Percentiles rank a stretch among this genome's conserved stretches.
These are phyloP conservation scores for Arthrinium puccinioides DNA, from an alignment of 2,329 filamentous ascomycete species.

Conservation along the genomic window DNA sequence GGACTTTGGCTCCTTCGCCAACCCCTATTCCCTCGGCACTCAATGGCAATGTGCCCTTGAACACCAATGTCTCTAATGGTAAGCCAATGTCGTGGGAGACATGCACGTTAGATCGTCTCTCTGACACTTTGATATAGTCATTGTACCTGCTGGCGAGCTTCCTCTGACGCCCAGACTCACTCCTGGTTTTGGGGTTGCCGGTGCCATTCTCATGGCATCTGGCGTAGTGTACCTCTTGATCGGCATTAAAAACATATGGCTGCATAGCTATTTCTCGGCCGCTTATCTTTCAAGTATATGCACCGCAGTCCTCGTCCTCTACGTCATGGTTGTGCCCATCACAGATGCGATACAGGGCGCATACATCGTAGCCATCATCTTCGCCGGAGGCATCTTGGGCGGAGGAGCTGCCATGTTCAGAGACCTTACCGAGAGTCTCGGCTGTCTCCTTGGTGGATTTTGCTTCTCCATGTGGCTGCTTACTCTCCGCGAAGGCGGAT, in stretches of 20 bases:
- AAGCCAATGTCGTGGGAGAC: too few species aligned
- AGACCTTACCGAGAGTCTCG: slow-evolving; percentile 74
- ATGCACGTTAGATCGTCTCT: background rate
- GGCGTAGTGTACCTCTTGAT: slow-evolving; percentile 68
- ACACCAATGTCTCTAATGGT: slow-evolving; percentile 13
- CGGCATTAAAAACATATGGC: slow-evolving; percentile 74
- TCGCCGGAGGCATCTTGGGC: slow-evolving; percentile 69
- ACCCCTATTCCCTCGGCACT: slow-evolving; percentile 21
- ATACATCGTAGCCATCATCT: slow-evolving; percentile 71
- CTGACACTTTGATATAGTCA: slow-evolving; percentile 23
- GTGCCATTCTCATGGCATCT: slow-evolving; percentile 65
- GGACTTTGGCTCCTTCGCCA: background rate
- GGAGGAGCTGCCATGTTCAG: slow-evolving; percentile 69
- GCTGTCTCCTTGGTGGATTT: slow-evolving; percentile 81
- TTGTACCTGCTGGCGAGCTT: slow-evolving; percentile 45
- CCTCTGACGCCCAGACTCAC: slow-evolving; percentile 71
- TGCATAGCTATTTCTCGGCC: slow-evolving; percentile 75
- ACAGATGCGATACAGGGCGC: slow-evolving; percentile 72
- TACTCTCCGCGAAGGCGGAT: slow-evolving; percentile 66
- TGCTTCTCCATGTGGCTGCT: slow-evolving; percentile 88
- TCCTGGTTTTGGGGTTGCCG: slow-evolving; percentile 73
- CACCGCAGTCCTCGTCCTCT: slow-evolving; percentile 76
- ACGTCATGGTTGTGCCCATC: slow-evolving; percentile 78
- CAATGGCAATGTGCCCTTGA: slow-evolving; percentile 21
- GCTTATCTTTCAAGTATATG: slow-evolving; percentile 67